Conservation (phyloP, 257 asterid genomes). For the Ilex aquifolium region DNA sequence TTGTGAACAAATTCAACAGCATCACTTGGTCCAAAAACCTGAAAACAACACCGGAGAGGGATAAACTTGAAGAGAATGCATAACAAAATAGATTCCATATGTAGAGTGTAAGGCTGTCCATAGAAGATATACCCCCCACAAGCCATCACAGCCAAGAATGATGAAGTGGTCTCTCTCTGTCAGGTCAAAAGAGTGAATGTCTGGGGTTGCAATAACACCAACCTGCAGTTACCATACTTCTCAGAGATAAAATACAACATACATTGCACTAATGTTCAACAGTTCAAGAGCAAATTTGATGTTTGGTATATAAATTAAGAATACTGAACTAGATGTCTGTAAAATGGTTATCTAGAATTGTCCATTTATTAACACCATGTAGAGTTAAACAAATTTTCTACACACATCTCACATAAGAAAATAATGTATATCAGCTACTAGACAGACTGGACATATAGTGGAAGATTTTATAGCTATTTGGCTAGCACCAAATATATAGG, state of each 20-base stretch:
- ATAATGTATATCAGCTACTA: no score
- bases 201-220: conserved; percentile 86
- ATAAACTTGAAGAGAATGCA: not conserved
- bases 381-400: no score
- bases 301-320: not conserved
- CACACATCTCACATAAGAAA: no score
- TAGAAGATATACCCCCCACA: conserved; percentile 78
- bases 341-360: no score
- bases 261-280: not conserved
- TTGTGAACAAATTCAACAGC: conserved; percentile 84
- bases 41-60: not conserved
- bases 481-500: no score
- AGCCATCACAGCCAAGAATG: conserved; percentile 95
- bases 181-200: conserved; percentile 84
- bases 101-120: not conserved
- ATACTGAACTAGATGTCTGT: no score
- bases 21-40: conserved; percentile 95
- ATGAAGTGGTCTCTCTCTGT: conserved; percentile 85
- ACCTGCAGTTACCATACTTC: conserved; percentile 46
- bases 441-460: no score
- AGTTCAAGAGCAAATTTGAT: not conserved
- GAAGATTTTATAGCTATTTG: no score
- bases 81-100: conserved; percentile 1
- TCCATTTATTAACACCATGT: no score
- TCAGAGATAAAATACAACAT: not conserved